phyloP scores from a whole-genome alignment of 2,329 filamentous ascomycete species.

The Metarhizium album region DNA sequence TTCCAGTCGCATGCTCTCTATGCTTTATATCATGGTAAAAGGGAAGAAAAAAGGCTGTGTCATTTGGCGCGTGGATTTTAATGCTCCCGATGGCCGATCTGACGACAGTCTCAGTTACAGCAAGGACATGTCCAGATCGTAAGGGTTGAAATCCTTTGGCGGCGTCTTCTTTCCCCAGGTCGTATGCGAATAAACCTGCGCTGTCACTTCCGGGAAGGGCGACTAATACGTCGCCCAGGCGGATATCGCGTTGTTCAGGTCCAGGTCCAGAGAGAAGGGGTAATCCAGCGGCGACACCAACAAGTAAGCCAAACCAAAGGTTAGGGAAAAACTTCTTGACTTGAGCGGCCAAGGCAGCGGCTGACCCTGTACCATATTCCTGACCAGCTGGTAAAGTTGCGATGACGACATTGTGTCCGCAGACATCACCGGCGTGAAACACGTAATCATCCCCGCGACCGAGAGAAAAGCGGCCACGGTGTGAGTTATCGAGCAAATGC shows the following conservation, averaged over 20 bases:
- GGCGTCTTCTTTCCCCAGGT: constrained; percentile 23
- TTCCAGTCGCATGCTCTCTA: constrained; percentile 13
- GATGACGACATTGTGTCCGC: constrained; percentile 19
- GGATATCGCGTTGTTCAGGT: constrained; percentile 19
- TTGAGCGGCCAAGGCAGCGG: constrained; percentile 22
- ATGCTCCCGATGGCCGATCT: constrained; percentile 24
- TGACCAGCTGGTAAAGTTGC: constrained; percentile 22
- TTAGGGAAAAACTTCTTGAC: constrained; percentile 24
- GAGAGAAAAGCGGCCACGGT: constrained; percentile 20
- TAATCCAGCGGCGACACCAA: constrained; percentile 25
- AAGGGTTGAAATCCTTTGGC: constrained; percentile 16
- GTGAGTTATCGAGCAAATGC: constrained; percentile 21
- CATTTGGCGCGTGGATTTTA: constrained; percentile 14
- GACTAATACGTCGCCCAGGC: constrained; percentile 26
- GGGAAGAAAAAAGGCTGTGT: constrained; percentile 10
- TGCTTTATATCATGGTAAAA: constrained; percentile 16
- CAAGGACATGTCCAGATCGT: constrained; percentile 14
- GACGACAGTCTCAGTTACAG: constrained; percentile 19
- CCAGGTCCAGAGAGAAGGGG: constrained; percentile 8
- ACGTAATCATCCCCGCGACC: constrained; percentile 24
- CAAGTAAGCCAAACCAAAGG: constrained; percentile 25
- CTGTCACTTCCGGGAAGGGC: constrained; percentile 14
- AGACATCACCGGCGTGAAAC: constrained; percentile 18
- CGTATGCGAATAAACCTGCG: constrained; percentile 20
- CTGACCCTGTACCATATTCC: constrained; percentile 23